Evolutionary conservation across 352 stramenopile species (phyloP).

Genomic region (Globisporangium paddicum): DNA sequence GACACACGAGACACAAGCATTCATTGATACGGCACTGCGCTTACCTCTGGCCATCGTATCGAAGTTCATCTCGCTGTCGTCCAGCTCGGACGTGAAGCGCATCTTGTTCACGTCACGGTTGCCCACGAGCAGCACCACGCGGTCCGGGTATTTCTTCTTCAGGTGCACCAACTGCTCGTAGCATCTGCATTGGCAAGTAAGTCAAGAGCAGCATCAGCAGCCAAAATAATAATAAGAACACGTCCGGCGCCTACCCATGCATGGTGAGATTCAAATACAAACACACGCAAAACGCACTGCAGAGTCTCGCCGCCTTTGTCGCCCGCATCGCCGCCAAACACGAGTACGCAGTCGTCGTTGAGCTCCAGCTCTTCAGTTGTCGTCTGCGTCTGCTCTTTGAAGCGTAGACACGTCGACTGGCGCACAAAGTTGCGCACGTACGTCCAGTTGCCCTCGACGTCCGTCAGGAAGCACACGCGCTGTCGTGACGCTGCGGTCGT

Average conservation of each 20-base stretch:
- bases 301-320: conserved; percentile 91
- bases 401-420: conserved; percentile 54
- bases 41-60: conserved; percentile 56
- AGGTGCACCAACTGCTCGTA: conserved; percentile 82
- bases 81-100: conserved; percentile 77
- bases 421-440: conserved; percentile 67
- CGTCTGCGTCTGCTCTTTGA: conserved; percentile 13
- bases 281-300: conserved; percentile 27
- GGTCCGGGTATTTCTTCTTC: conserved; percentile 83
- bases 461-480: conserved; percentile 68
- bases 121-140: conserved; percentile 89
- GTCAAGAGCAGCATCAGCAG: no score
- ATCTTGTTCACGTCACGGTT: conserved; percentile 95
- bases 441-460: conserved; percentile 77
- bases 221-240: no score
- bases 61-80: conserved; percentile 66
- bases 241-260: no score
- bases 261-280: no score
- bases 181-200: no score
- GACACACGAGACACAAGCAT: neutral
- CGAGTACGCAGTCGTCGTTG: conserved; percentile 67
- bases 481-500: conserved; percentile 8
- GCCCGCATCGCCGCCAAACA: conserved; percentile 89
- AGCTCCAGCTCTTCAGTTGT: conserved; percentile 38
- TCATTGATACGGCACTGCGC: neutral